Evolutionary conservation across 257 asterid species (phyloP).

Genomic region (Fraxinus americana): DNA sequence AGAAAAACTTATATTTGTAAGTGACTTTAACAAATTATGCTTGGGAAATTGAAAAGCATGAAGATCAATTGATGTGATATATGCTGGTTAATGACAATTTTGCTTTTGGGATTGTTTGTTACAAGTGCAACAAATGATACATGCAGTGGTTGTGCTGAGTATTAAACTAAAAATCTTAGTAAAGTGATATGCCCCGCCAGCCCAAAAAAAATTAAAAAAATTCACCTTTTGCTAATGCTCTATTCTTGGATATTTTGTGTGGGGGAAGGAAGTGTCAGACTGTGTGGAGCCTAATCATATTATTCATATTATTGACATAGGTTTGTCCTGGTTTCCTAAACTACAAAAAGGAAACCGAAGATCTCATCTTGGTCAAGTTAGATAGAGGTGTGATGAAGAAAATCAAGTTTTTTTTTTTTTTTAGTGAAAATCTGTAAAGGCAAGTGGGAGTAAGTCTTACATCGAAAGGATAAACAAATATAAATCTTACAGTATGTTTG

Average conservation of each 20-base stretch:
- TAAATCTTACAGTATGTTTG: not conserved
- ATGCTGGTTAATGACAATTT: not conserved
- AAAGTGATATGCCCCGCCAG: too few relatives aligned
- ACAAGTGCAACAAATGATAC: not conserved
- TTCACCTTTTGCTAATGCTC: constrained; percentile 3
- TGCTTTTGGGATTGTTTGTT: not conserved
- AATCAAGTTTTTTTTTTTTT: too few relatives aligned
- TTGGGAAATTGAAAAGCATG: not conserved
- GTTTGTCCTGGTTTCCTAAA: too few relatives aligned
- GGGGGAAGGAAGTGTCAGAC: not conserved
- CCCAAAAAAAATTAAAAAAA: not conserved
- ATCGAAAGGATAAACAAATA: too few relatives aligned
- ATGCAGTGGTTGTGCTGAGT: not conserved
- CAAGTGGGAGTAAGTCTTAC: too few relatives aligned
- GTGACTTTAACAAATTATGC: not conserved
- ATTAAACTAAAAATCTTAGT: not conserved
- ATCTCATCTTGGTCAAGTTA: too few relatives aligned
- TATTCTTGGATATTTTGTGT: not conserved
- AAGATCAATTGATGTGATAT: constrained; percentile 8
- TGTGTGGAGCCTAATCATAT: not conserved
- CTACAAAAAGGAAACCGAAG: too few relatives aligned
- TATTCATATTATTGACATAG: too few relatives aligned
- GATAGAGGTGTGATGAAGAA: too few relatives aligned
- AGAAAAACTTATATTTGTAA: not conserved
- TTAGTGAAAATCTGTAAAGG: too few relatives aligned